These are phyloP conservation scores for Fusarium napiforme DNA, from an alignment of 2,329 filamentous ascomycete genomes.

Conservation along the genomic window DNA sequence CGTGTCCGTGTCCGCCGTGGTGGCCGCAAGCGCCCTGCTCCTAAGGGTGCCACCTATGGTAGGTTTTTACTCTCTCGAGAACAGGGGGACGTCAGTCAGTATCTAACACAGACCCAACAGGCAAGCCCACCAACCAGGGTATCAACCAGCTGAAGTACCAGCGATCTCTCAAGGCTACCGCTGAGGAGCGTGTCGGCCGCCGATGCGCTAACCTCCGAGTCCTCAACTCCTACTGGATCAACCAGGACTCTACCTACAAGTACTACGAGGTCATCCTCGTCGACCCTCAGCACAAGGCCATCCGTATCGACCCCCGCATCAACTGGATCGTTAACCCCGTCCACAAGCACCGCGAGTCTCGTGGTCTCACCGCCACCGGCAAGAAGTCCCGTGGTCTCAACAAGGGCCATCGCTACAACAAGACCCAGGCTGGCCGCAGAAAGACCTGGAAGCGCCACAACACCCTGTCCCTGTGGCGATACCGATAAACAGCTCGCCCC, in stretches of 20 bases:
- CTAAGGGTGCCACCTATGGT: conserved; percentile 99
- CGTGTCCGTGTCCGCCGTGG: conserved; percentile 97
- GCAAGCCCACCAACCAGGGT: conserved; percentile 99
- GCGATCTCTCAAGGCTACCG: conserved; percentile 96
- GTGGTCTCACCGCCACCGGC: conserved; percentile 97
- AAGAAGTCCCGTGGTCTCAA: conserved; percentile 99
- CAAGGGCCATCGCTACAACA: conserved; percentile 99
- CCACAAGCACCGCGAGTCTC: conserved; percentile 99
- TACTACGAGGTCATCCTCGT: conserved; percentile 99
- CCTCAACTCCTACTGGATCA: conserved; percentile 99
- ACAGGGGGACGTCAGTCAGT: neutral
- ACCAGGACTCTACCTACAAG: conserved; percentile 99
- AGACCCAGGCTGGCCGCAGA: conserved; percentile 95
- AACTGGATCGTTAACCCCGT: conserved; percentile 99
- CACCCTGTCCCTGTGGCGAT: conserved; percentile 98
- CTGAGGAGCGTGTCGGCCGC: conserved; percentile 99
- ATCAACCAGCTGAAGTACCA: conserved; percentile 99
- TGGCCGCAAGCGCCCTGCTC: conserved; percentile 96
- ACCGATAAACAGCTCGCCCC: conserved; percentile 73
- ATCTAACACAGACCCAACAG: conserved; percentile 60
- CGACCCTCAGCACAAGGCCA: conserved; percentile 99
- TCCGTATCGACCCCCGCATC: conserved; percentile 98
- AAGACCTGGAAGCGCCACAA: conserved; percentile 99
- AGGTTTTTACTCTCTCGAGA: conserved; percentile 53
- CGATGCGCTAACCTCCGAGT: conserved; percentile 99